Percentiles rank a stretch among this genome's conserved stretches.
phyloP scores from a whole-genome alignment of 257 asterid species.

The Leonotis leonurus region DNA sequence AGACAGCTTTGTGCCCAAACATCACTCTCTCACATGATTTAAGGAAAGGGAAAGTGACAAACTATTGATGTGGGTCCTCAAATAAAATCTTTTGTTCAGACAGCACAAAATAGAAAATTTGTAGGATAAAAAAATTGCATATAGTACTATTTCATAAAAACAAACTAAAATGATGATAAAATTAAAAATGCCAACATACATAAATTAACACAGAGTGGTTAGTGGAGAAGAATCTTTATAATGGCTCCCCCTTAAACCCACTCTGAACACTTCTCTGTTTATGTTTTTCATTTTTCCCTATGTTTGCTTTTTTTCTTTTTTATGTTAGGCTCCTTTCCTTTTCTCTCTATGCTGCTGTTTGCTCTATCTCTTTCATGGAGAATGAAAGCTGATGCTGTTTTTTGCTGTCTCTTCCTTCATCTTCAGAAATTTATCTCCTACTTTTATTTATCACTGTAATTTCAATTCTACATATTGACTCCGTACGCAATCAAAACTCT shows the following conservation, averaged over 20 bases:
- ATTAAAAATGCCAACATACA: not conserved
- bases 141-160: slow-evolving; percentile 17
- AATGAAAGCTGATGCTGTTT: slow-evolving; percentile 32
- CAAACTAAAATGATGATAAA: slow-evolving; percentile 27
- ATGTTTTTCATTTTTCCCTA: no score
- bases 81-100: slow-evolving; percentile 24
- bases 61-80: slow-evolving; percentile 27
- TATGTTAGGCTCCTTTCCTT: slow-evolving; percentile 26
- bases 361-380: slow-evolving; percentile 34
- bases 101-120: slow-evolving; percentile 2
- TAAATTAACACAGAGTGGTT: slow-evolving; percentile 12
- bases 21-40: slow-evolving; percentile 35
- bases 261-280: slow-evolving; percentile 11
- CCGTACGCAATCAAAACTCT: no score
- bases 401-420: not conserved
- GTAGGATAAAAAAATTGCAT: not conserved
- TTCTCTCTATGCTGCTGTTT: slow-evolving; percentile 30
- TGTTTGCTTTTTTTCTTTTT: not conserved
- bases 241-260: slow-evolving; percentile 14
- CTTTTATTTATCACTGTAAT: not conserved
- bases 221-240: slow-evolving; percentile 22
- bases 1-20: slow-evolving; percentile 30
- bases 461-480: no score
- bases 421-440: not conserved
- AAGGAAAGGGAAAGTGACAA: slow-evolving; percentile 37